Base-by-base conservation (phyloP, 352 stramenopile species). In the Phytophthora meadii region DNA sequence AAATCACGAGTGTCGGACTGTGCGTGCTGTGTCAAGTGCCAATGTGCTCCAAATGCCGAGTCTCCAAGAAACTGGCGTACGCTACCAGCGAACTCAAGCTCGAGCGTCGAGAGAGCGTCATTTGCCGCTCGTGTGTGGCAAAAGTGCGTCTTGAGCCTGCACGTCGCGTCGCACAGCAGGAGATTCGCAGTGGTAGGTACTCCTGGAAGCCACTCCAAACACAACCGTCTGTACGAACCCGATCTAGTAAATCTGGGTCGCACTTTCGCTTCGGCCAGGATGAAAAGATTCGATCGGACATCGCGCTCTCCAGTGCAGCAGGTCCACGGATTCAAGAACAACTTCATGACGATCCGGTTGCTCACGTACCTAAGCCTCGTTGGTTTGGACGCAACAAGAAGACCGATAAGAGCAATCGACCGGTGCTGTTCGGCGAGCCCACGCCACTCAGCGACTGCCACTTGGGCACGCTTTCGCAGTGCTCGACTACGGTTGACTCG, bases 31-130 rank as follows among this genome's bases (percentile, higher is more conserved):
- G 74, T 41, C 52, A 73, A 62, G 61, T 68, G 17, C 61, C 67
- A 27, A 74, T 79, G 55, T 82, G 74, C 57, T 69, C 74, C 44
- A 75, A 74, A 47, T 82, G 74, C 41, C 68, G 74, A 17, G 58
- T 79, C 11, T 64, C 50, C 22, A 72, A 74, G 67, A 82, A 70
- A 37, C 48, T 86, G 27, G 62, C 69, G 0, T 71, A 79, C 19
- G 70, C 63, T 24, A 72, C 70, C 7, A 50, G 48, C 24, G 61
- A 82, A 11, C 51, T 82, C 22, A 63, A 57, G 28, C 52, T 82
- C 9, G 46, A 79, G 24, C 59, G 59, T 8, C 61, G 64, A 10
- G 70, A 75, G 17, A 74, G 60, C n/a, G 17, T 63, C 34, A 61
- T 82, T 19, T 82, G 74, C 45, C 69, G 69, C 32, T 67, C 61